A percentile compares a stretch with the other conserved stretches of the same genome.
phyloP scores from a whole-genome alignment of 1,284 basidiomycete species.

The Meripilus lineatus region DNA sequence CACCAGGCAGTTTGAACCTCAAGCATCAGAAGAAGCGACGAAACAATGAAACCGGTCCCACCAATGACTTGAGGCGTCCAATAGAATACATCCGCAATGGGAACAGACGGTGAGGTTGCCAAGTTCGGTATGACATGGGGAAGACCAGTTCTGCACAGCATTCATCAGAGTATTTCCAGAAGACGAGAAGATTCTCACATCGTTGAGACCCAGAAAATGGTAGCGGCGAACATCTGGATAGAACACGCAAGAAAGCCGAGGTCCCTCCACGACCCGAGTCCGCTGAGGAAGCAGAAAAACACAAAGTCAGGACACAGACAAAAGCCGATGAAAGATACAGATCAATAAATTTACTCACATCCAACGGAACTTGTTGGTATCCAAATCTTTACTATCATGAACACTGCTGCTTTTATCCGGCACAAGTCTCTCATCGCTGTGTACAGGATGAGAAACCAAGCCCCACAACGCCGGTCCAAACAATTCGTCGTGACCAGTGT shows the following conservation, averaged over 20 bases:
- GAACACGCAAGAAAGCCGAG: slow-evolving; percentile 49
- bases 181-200: slow-evolving; percentile 21
- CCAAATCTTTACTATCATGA: neutral
- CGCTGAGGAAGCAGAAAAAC: slow-evolving; percentile 11
- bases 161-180: neutral
- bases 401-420: slow-evolving; percentile 1
- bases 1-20: slow-evolving; percentile 55
- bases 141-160: slow-evolving; percentile 36
- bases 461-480: slow-evolving; percentile 20
- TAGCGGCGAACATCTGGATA: slow-evolving; percentile 47
- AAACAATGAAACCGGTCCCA: slow-evolving; percentile 50
- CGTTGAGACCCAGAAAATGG: slow-evolving; percentile 54
- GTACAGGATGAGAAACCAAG: slow-evolving; percentile 9
- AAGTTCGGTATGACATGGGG: slow-evolving; percentile 40
- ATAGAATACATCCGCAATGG: slow-evolving; percentile 34
- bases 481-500: slow-evolving; percentile 24
- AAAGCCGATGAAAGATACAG: neutral
- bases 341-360: slow-evolving; percentile 13
- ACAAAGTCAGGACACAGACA: neutral
- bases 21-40: slow-evolving; percentile 46
- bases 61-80: slow-evolving; percentile 58
- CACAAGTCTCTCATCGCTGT: slow-evolving; percentile 4
- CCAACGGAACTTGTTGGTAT: slow-evolving; percentile 22
- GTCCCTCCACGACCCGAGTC: slow-evolving; percentile 40
- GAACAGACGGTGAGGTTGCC: slow-evolving; percentile 18